phyloP scores from a whole-genome alignment of 2,329 filamentous ascomycete species.

The Diaporthe sp. region DNA sequence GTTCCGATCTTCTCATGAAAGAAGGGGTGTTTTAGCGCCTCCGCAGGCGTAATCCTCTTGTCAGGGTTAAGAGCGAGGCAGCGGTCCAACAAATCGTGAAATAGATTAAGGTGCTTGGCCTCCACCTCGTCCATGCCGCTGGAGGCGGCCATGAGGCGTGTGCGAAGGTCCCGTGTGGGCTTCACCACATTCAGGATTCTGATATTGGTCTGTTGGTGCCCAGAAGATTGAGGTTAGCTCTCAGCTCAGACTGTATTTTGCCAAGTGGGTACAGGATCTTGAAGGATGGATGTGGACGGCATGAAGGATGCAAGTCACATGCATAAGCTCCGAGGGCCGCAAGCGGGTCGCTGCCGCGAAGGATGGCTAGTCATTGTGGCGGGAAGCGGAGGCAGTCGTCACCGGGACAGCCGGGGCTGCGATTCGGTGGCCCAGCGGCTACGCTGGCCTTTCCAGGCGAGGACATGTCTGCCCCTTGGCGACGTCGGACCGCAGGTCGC shows the following conservation, averaged over 20 bases:
- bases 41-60: slow-evolving; percentile 87
- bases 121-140: slow-evolving; percentile 82
- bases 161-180: slow-evolving; percentile 85
- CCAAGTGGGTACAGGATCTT: slow-evolving; percentile 25
- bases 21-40: slow-evolving; percentile 92
- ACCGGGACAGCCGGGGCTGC: slow-evolving; percentile 28
- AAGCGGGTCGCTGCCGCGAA: slow-evolving; percentile 35
- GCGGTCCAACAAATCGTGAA: slow-evolving; percentile 89
- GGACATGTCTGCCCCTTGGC: not conserved
- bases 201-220: slow-evolving; percentile 69
- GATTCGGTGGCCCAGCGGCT: slow-evolving; percentile 32
- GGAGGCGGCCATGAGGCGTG: slow-evolving; percentile 81
- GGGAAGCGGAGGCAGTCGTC: slow-evolving; percentile 11
- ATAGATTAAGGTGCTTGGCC: slow-evolving; percentile 82
- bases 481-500: slow-evolving; percentile 12
- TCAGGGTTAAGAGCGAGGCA: slow-evolving; percentile 93
- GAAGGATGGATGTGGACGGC: slow-evolving; percentile 17
- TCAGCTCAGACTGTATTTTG: slow-evolving; percentile 6
- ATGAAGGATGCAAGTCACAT: slow-evolving; percentile 36
- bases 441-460: slow-evolving; percentile 25
- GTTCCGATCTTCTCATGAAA: slow-evolving; percentile 67
- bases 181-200: slow-evolving; percentile 79
- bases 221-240: slow-evolving; percentile 42
- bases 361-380: slow-evolving; percentile 26
- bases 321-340: slow-evolving; percentile 34